These are phyloP conservation scores for Pythium aquatile DNA, from an alignment of 352 stramenopile genomes.

Conservation along the genomic window DNA sequence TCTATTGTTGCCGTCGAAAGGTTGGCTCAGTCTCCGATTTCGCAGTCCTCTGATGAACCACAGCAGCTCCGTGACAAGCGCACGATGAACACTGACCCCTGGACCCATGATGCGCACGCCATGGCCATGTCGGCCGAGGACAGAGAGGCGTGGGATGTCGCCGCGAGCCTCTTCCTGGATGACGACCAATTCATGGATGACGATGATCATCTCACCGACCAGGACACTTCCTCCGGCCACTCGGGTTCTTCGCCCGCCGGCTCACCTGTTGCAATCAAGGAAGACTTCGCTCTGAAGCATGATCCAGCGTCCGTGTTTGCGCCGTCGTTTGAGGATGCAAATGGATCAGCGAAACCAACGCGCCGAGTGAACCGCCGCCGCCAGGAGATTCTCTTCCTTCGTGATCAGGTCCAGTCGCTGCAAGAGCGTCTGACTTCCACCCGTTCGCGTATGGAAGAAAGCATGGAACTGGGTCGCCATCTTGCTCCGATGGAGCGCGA, in stretches of 20 bases:
- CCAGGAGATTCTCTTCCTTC: conserved; percentile 17
- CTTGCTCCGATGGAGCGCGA: conserved; percentile 2
- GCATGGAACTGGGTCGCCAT: conserved; percentile 1
- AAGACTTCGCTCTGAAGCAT: background rate
- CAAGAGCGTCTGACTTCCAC: background rate
- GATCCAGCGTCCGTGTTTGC: background rate
- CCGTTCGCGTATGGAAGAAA: conserved; percentile 2
- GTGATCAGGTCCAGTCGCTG: conserved; percentile 7
- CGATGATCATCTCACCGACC: conserved; percentile 6
- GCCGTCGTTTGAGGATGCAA: background rate
- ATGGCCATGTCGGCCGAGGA: conserved; percentile 2
- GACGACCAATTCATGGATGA: background rate
- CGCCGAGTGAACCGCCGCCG: conserved; percentile 10
- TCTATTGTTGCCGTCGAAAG: background rate
- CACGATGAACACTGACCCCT: background rate
- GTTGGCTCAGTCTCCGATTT: background rate
- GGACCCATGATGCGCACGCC: background rate
- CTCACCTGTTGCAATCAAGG: conserved; percentile 3
- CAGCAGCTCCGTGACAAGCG: conserved; percentile 1
- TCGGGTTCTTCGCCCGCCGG: background rate
- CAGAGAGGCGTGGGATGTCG: conserved; percentile 3
- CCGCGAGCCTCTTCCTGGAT: conserved; percentile 11
- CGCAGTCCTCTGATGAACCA: conserved; percentile 1
- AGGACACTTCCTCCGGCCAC: background rate
- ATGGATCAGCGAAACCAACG: background rate